Evolutionary conservation across 768 basidiomycete species (phyloP).

Genomic region (Boletus subcaerulescens): DNA sequence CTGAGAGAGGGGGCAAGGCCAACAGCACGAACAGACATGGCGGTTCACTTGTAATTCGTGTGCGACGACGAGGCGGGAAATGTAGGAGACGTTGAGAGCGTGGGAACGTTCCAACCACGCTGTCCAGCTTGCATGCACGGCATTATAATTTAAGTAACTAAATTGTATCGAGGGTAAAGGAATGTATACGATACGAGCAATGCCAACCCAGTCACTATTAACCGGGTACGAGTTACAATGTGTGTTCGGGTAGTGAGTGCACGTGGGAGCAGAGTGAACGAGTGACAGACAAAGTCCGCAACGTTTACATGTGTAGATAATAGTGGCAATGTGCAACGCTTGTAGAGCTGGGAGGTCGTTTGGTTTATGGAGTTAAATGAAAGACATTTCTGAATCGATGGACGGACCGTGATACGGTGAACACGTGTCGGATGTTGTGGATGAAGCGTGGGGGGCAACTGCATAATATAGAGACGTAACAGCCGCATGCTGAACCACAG

Average conservation of each 20-base stretch:
- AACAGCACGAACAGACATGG: constrained; percentile 48
- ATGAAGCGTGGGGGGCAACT: neutral
- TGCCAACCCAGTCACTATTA: neutral
- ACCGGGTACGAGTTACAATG: neutral
- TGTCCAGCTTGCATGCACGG: neutral
- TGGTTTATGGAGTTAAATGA: constrained; percentile 2
- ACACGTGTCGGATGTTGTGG: constrained; percentile 4
- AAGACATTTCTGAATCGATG: neutral
- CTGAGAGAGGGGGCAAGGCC: constrained; percentile 59
- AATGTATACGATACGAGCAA: constrained; percentile 15
- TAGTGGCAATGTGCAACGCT: constrained; percentile 5
- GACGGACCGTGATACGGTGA: neutral
- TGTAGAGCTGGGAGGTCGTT: neutral
- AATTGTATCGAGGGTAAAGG: neutral
- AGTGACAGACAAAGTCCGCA: constrained; percentile 10
- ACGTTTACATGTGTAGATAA: constrained; percentile 16
- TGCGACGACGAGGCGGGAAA: neutral
- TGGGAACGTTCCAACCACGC: constrained; percentile 21
- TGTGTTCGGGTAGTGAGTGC: constrained; percentile 3
- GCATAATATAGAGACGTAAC: constrained; percentile 1
- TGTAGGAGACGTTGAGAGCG: constrained; percentile 4
- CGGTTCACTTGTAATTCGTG: constrained; percentile 14
- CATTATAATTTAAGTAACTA: neutral
- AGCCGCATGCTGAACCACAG: neutral
- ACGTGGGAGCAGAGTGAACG: constrained; percentile 3